Evolutionary conservation across 768 basidiomycete genomes (phyloP).

Genomic region (Boletus subparvulus): DNA sequence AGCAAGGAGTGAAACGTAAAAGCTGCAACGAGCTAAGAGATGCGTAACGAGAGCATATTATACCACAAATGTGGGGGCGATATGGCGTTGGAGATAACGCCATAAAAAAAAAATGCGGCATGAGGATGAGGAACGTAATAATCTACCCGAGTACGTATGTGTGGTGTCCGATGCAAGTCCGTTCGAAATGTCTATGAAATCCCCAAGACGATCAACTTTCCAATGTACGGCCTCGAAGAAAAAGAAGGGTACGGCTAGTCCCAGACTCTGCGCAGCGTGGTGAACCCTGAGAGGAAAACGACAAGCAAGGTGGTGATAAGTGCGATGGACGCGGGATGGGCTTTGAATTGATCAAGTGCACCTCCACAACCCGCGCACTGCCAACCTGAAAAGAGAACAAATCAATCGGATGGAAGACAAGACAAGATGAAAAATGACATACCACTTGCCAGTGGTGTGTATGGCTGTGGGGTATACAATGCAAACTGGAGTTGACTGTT

Average conservation of each 20-base stretch:
- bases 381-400: slow-evolving; percentile 24
- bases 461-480: slow-evolving; percentile 57
- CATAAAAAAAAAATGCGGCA: slow-evolving; percentile 25
- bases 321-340: slow-evolving; percentile 34
- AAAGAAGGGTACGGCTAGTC: slow-evolving; percentile 17
- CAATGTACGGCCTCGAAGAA: background rate
- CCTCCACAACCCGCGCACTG: slow-evolving; percentile 29
- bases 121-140: slow-evolving; percentile 20
- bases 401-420: background rate
- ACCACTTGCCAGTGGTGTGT: slow-evolving; percentile 53
- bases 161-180: slow-evolving; percentile 31
- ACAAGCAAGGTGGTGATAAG: slow-evolving; percentile 33
- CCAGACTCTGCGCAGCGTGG: slow-evolving; percentile 33
- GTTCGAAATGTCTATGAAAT: slow-evolving; percentile 24
- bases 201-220: slow-evolving; percentile 10
- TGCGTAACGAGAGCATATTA: slow-evolving; percentile 22
- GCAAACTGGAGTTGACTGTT: slow-evolving; percentile 58
- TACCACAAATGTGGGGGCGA: slow-evolving; percentile 14
- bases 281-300: slow-evolving; percentile 35
- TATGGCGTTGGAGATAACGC: slow-evolving; percentile 11
- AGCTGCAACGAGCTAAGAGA: background rate
- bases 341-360: slow-evolving; percentile 30
- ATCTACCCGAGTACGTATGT: slow-evolving; percentile 32
- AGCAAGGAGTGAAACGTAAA: slow-evolving; percentile 3
- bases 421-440: background rate